Evolutionary conservation across 2,329 filamentous ascomycete genomes (phyloP).

Genomic region (Metarhizium brunneum): DNA sequence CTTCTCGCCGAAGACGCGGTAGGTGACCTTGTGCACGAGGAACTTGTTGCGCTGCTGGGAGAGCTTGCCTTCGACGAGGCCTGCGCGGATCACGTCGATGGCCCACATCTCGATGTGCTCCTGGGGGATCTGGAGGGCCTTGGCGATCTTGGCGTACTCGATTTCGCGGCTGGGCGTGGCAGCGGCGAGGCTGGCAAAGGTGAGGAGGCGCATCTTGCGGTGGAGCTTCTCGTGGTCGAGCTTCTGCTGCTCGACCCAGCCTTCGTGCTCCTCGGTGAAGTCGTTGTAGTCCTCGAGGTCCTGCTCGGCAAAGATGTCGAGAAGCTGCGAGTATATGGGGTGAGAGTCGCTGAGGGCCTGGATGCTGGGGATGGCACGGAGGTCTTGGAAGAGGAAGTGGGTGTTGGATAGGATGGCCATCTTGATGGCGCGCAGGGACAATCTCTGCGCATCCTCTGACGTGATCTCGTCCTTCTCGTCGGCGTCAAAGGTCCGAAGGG

Average conservation of each 20-base stretch:
- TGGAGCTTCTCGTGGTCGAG: conserved; percentile 66
- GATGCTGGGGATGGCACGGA: conserved; percentile 72
- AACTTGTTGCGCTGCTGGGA: conserved; percentile 89
- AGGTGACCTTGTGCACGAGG: conserved; percentile 90
- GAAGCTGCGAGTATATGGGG: conserved; percentile 77
- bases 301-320: conserved; percentile 92
- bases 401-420: conserved; percentile 42
- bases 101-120: conserved; percentile 97
- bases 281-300: conserved; percentile 92
- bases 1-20: conserved; percentile 94
- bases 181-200: conserved; percentile 81
- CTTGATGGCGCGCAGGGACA: conserved; percentile 49
- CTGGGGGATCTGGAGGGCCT: conserved; percentile 70
- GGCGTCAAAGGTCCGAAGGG: conserved; percentile 50
- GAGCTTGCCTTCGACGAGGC: conserved; percentile 91
- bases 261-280: conserved; percentile 85
- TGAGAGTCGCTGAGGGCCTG: conserved; percentile 82
- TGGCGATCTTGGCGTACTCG: conserved; percentile 76
- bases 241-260: conserved; percentile 69
- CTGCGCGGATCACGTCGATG: conserved; percentile 94
- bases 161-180: conserved; percentile 77
- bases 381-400: conserved; percentile 67
- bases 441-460: conserved; percentile 50
- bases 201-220: conserved; percentile 94
- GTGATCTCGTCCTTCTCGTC: conserved; percentile 44